Evolutionary conservation across 768 basidiomycete species (phyloP).

Genomic region (Pluteus cervinus): DNA sequence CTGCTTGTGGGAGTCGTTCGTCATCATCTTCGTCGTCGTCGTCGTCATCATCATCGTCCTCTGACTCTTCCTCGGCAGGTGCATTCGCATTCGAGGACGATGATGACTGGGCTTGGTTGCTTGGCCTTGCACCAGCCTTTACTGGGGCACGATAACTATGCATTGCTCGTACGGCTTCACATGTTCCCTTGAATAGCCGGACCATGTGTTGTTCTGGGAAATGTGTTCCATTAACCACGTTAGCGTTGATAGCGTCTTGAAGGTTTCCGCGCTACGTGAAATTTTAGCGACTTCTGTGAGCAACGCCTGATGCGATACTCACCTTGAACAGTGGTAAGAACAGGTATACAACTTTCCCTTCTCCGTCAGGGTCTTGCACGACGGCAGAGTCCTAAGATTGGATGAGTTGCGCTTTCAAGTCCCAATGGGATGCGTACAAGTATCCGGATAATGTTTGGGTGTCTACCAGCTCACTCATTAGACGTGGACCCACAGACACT

Average conservation of each 20-base stretch:
- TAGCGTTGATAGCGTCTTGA: constrained; percentile 88
- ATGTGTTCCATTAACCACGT: constrained; percentile 74
- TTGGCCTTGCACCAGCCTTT: constrained; percentile 13
- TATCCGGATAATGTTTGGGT: constrained; percentile 95
- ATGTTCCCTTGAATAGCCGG: constrained; percentile 88
- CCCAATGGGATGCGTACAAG: constrained; percentile 43
- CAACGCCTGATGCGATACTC: background rate
- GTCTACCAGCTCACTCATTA: constrained; percentile 39
- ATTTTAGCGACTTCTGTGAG: constrained; percentile 1
- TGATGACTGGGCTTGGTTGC: no score
- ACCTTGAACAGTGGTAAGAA: constrained; percentile 94
- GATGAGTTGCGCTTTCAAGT: constrained; percentile 1
- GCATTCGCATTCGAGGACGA: constrained; percentile 10
- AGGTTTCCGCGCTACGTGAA: constrained; percentile 74
- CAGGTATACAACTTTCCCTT: constrained; percentile 92
- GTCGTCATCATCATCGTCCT: constrained; percentile 20
- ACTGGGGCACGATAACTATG: constrained; percentile 66
- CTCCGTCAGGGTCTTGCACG: constrained; percentile 88
- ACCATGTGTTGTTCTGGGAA: constrained; percentile 89
- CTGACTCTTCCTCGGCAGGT: constrained; percentile 8
- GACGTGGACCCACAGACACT: background rate
- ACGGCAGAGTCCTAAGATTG: constrained; percentile 81
- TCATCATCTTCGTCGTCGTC: constrained; percentile 57
- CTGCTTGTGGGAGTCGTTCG: constrained; percentile 68
- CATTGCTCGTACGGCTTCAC: constrained; percentile 91